Base-by-base conservation (phyloP, 768 basidiomycete species). In the Candolleomyces eurysporus region DNA sequence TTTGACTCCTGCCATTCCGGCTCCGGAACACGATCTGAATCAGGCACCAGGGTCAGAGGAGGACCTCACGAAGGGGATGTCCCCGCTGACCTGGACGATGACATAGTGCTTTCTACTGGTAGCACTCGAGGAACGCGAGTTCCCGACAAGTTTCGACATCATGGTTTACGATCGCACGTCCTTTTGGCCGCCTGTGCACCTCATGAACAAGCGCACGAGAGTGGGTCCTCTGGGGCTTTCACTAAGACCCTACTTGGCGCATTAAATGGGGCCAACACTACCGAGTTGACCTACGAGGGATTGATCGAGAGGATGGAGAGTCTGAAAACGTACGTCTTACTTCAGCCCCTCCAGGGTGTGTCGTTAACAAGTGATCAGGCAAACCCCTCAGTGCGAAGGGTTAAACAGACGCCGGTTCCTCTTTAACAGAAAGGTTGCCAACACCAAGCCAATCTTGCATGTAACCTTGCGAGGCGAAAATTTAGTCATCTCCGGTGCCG, bases 321-420 rank as follows among this genome's bases (percentile, higher is more conserved):
- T 1, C n/a, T 55, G 53, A 36, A 7, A 13, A 5, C 5, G 53
- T 55, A 39, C 6, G 53, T 55, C 26, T 55, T 26, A 16, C n/a
- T 19, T 17, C 9, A 16, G 40, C 6, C 6, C 45, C 45, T 21
- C 14, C 17, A 42, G 4, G 4, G 14, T 17, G 39, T 14, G 13
- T 9, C 5, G 19, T 19, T 8, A 45, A 21, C 56, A 40, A 40
- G 3, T 22, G 5, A 10, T 22, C 50, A 61, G 62, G 17, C 67
- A 68, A 59, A 66, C 63, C 51, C 67, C 67, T 0, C 67, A 68
- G 43, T 68, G 67, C 46, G 67, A 68, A 63, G 67, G 67, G 2
- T 57, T 54, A 4, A 21, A 48, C 3, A 43, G 50, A 42, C 17
- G 57, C 48, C 59, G 65, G 2, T 30, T 60, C 4, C 43, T 68